Evolutionary conservation across 2,329 filamentous ascomycete species (phyloP).

Genomic region (Acephala macrosclerotiorum): DNA sequence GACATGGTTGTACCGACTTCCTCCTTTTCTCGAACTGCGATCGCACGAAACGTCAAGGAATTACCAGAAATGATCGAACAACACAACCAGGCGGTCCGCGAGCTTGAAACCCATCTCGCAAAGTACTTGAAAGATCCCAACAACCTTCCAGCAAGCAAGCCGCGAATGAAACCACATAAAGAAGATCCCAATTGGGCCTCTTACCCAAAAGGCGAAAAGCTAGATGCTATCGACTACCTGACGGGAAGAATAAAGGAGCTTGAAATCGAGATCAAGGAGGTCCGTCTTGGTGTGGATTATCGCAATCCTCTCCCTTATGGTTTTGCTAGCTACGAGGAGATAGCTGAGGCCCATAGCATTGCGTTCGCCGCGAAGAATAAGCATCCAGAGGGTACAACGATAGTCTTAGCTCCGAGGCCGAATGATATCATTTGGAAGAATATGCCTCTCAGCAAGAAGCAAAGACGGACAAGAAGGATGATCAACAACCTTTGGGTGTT

Average conservation of each 20-base stretch:
- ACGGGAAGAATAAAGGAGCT: slow-evolving; percentile 84
- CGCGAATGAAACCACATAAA: slow-evolving; percentile 81
- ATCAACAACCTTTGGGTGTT: slow-evolving; percentile 86
- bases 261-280: slow-evolving; percentile 84
- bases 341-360: slow-evolving; percentile 86
- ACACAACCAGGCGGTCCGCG: slow-evolving; percentile 80
- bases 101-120: slow-evolving; percentile 83
- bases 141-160: slow-evolving; percentile 77
- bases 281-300: slow-evolving; percentile 82
- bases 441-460: slow-evolving; percentile 73
- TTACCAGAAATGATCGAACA: slow-evolving; percentile 85
- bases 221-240: slow-evolving; percentile 94
- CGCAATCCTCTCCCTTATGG: slow-evolving; percentile 90
- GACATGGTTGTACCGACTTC: slow-evolving; percentile 81
- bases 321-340: slow-evolving; percentile 91
- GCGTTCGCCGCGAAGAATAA: slow-evolving; percentile 84
- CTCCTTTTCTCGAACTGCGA: slow-evolving; percentile 79
- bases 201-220: slow-evolving; percentile 73
- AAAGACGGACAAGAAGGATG: slow-evolving; percentile 75
- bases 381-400: slow-evolving; percentile 78
- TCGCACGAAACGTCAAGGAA: slow-evolving; percentile 91
- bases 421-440: slow-evolving; percentile 98
- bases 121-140: slow-evolving; percentile 91
- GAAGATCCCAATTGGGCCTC: slow-evolving; percentile 73
- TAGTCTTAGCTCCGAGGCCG: slow-evolving; percentile 82